Base-by-base conservation (phyloP, 2,329 filamentous ascomycete species). In the Alternaria sp. region DNA sequence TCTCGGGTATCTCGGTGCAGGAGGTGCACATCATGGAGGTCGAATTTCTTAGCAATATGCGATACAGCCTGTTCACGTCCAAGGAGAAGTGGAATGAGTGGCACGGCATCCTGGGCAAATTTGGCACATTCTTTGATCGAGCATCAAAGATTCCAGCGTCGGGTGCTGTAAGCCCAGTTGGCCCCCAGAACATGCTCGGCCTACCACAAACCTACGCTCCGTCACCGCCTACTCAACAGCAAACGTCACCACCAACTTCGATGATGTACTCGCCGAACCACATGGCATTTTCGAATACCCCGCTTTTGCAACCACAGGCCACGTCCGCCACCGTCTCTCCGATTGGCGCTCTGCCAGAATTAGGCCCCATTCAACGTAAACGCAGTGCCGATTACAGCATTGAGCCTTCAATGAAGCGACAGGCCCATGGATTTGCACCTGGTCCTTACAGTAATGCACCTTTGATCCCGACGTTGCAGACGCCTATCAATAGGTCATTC, bases 11-110 rank as follows among this genome's bases (percentile, higher is more conserved):
- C 62, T 89, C 92, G 1, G 94, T 98, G 12, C 89, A 91, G 62
- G 95, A 99, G 79, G 97, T 99, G 52, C 95, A 99, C 77, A 91
- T 97, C 44, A 99, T 99, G 95, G 95, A 99, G 78, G 95, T 99
- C n/a, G 95, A 99, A 78, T 99, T 99, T 72, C 83, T 99, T 64
- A 97, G 94, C 83, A 98, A 98, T 79, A 96, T 99, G 90, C 89
- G 94, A 73, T 99, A 98, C 80, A 93, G 92, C 70, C 83, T 99
- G 7, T 89, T 94, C 75, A 93, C 92, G 4, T 96, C 94, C 4
- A 89, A 93, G 74, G 85, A 88, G 54, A 88, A 97, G 76, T 99
- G 95, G 95, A 85, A 88, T 49, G 86, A 89, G 54, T 98, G 95
- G 95, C 89, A 97, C 72, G 82, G 84, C 63, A 93, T 93, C 77